Evolutionary conservation across 495 filamentous ascomycete species (phyloP), one percentile per base, ranked within the genome.

Genomic region (Neurospora sublineolata): DNA sequence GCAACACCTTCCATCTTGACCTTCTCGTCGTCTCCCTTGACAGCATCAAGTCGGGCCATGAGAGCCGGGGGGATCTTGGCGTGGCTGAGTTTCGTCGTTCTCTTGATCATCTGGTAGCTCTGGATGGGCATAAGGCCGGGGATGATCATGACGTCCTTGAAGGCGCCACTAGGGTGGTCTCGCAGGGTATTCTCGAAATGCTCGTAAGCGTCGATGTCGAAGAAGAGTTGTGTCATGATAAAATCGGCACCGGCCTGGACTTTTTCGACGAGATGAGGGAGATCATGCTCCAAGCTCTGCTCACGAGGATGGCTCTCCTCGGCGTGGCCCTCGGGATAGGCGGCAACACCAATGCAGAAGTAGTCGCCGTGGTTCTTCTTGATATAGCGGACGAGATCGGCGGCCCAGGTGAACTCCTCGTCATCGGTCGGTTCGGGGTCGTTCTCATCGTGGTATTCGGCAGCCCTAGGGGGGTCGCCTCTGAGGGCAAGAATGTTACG

Each of bases 171-270:
- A 68, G 91, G 88, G 79, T 99, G 93, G 67, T 89, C 87, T 70
- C 95, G 86, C 74, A 98, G 83, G 75, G 86, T 86, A 72, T 83
- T 84, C 83, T 97, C 94, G 79, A 93, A 98, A 41, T 83, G 83
- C 64, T 87, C 84, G 79, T 94, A 99, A 18, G 91, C 93, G 8
- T 91, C 84, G 16, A 92, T 86, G 76, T 98, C 93, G 79, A 94
- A 99, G 82, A 97, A 98, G 33, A 99, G 84, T 78, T 99, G 95
- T n/a, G 96, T 98, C 93, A 99, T 97, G 78, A 99, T 91, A 80
- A 99, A 99, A 80, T 98, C 96, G 27, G 94, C 96, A 0, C 95
- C 95, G 4, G 95, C 95, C 76, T 89, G 84, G 0, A 90, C 90
- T 85, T 99, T 99, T 72, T 97, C 94, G 37, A 97, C 86, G 67